Evolutionary conservation across 2,329 filamentous ascomycete genomes (phyloP).

Genomic region (Teratosphaeria viscida): DNA sequence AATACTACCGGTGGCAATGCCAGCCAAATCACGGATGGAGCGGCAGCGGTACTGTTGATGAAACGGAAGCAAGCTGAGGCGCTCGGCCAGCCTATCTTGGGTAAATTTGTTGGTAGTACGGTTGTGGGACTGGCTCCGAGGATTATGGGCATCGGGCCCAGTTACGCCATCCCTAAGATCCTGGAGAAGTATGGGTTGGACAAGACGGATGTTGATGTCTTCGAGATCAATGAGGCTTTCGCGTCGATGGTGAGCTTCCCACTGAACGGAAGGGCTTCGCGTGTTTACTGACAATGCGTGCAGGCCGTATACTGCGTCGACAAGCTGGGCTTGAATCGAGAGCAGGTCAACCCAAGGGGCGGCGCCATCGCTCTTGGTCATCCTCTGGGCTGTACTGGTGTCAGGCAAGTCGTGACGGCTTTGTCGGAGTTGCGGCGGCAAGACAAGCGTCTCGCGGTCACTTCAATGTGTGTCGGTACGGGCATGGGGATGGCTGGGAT

Average conservation of each 20-base stretch:
- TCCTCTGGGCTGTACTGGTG: slow-evolving; percentile 85
- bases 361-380: slow-evolving; percentile 89
- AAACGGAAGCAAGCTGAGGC: slow-evolving; percentile 70
- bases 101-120: slow-evolving; percentile 71
- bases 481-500: slow-evolving; percentile 35
- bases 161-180: slow-evolving; percentile 84
- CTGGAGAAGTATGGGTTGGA: slow-evolving; percentile 80
- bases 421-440: slow-evolving; percentile 55
- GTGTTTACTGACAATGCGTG: slow-evolving; percentile 55
- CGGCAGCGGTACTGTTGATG: slow-evolving; percentile 75
- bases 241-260: slow-evolving; percentile 71
- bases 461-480: slow-evolving; percentile 61
- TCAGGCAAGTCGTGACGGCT: slow-evolving; percentile 66
- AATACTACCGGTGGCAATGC: slow-evolving; percentile 76
- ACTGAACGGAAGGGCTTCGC: slow-evolving; percentile 58
- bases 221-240: slow-evolving; percentile 99
- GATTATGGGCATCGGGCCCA: slow-evolving; percentile 86
- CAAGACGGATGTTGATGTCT: slow-evolving; percentile 82
- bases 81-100: slow-evolving; percentile 72
- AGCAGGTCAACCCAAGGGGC: slow-evolving; percentile 75
- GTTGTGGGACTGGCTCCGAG: slow-evolving; percentile 85
- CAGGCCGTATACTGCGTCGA: slow-evolving; percentile 19
- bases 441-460: slow-evolving; percentile 64
- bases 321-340: slow-evolving; percentile 70
- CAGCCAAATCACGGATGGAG: slow-evolving; percentile 95